Conservation (phyloP, 2,329 filamentous ascomycete genomes). For the Metarhizium robertsii region DNA sequence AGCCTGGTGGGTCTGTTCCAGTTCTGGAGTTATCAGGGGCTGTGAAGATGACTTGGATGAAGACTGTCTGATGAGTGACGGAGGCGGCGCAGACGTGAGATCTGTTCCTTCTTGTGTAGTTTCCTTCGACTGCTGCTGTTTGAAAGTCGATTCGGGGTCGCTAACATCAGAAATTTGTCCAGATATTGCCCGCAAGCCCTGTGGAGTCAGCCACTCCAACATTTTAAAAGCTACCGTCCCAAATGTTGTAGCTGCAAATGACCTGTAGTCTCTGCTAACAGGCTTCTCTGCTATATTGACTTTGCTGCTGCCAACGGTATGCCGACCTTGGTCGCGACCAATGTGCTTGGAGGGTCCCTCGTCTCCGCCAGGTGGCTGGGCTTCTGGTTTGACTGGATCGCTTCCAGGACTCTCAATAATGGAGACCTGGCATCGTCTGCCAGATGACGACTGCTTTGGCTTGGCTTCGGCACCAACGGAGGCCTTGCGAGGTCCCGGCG, state of each 20-base stretch:
- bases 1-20: neutral
- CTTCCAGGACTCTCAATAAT: neutral
- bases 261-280: constrained; percentile 46
- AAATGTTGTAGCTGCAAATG: constrained; percentile 54
- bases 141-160: constrained; percentile 6
- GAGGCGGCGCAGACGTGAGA: neutral
- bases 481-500: neutral
- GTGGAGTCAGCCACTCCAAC: constrained; percentile 60
- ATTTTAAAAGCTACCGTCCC: constrained; percentile 59
- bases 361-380: neutral
- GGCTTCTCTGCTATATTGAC: constrained; percentile 37
- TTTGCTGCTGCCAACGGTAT: constrained; percentile 4
- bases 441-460: neutral
- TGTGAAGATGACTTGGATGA: constrained; percentile 2
- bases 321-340: neutral
- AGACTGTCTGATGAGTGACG: neutral
- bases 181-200: constrained; percentile 40
- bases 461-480: neutral
- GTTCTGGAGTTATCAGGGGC: neutral
- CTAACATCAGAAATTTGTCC: constrained; percentile 20
- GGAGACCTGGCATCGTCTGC: neutral
- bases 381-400: neutral
- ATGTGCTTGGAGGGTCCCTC: neutral
- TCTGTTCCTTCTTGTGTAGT: neutral
- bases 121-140: neutral